Evolutionary conservation across 2,329 filamentous ascomycete genomes (phyloP).

Genomic region (Claviceps sp.): DNA sequence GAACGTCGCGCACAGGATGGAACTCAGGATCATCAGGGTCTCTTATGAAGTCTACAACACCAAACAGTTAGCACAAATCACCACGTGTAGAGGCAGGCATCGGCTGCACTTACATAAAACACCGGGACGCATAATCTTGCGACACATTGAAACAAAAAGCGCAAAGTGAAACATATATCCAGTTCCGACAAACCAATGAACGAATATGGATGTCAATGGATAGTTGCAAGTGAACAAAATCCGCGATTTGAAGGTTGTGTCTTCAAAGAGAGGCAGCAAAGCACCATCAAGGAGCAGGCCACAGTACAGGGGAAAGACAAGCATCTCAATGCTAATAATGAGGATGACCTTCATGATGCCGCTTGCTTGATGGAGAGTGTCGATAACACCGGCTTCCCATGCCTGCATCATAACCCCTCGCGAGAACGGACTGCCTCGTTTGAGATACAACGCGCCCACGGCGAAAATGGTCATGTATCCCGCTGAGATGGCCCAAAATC

Average conservation of each 20-base stretch:
- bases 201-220: constrained; percentile 83
- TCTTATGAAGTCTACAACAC: constrained; percentile 68
- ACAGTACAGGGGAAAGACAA: constrained; percentile 91
- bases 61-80: not conserved
- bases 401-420: constrained; percentile 40
- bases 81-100: not conserved
- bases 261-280: constrained; percentile 76
- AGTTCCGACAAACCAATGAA: constrained; percentile 97
- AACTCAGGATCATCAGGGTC: constrained; percentile 98
- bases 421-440: constrained; percentile 56
- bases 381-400: constrained; percentile 66
- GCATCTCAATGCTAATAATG: constrained; percentile 98
- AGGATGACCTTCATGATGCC: constrained; percentile 96
- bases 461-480: constrained; percentile 71
- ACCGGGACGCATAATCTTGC: constrained; percentile 90
- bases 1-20: constrained; percentile 89
- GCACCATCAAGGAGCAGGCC: constrained; percentile 81
- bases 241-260: constrained; percentile 63
- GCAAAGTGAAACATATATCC: constrained; percentile 99
- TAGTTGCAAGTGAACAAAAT: constrained; percentile 64
- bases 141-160: constrained; percentile 96
- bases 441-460: constrained; percentile 66
- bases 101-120: constrained; percentile 62
- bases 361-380: constrained; percentile 80
- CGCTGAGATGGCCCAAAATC: constrained; percentile 58